Percentiles rank a stretch among this genome's conserved stretches.
Conservation (phyloP, 192 early-diverging fungal species). For the Podila epicladia region DNA sequence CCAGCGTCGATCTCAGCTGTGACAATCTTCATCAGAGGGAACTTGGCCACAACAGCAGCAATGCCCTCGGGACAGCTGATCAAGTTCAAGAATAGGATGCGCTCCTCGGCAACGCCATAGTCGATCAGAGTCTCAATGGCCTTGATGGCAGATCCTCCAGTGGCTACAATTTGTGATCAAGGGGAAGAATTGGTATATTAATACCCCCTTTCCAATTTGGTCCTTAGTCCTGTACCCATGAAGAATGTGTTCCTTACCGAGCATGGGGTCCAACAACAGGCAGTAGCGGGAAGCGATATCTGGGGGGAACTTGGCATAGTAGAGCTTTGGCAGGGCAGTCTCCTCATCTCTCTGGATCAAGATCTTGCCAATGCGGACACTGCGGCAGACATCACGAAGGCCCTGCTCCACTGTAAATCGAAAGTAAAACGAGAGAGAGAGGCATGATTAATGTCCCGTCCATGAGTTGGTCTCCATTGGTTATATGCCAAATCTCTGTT, state of each 20-base stretch:
- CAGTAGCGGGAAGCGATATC: constrained; percentile 87
- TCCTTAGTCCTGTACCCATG: background rate
- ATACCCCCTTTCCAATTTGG: no score
- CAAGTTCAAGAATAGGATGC: constrained; percentile 92
- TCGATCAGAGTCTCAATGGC: constrained; percentile 90
- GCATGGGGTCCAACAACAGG: constrained; percentile 94
- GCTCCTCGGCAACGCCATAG: constrained; percentile 84
- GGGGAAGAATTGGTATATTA: background rate
- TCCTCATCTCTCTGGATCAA: constrained; percentile 96
- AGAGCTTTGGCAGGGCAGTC: constrained; percentile 90
- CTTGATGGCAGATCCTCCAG: constrained; percentile 93
- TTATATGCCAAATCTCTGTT: constrained; percentile 72
- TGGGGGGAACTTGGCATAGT: constrained; percentile 91
- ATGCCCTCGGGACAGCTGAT: constrained; percentile 90
- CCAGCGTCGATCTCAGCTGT: constrained; percentile 88
- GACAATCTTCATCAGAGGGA: constrained; percentile 87
- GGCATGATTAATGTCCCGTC: background rate
- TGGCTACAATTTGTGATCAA: constrained; percentile 64
- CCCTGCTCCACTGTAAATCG: constrained; percentile 42
- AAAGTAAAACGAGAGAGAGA: background rate
- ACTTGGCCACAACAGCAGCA: constrained; percentile 69
- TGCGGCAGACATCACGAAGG: constrained; percentile 58
- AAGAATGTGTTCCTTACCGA: constrained; percentile 60
- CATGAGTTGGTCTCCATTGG: constrained; percentile 24
- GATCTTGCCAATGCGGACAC: constrained; percentile 95